Evolutionary conservation across 2,329 filamentous ascomycete genomes (phyloP).

Genomic region (Westerdykella ornata): DNA sequence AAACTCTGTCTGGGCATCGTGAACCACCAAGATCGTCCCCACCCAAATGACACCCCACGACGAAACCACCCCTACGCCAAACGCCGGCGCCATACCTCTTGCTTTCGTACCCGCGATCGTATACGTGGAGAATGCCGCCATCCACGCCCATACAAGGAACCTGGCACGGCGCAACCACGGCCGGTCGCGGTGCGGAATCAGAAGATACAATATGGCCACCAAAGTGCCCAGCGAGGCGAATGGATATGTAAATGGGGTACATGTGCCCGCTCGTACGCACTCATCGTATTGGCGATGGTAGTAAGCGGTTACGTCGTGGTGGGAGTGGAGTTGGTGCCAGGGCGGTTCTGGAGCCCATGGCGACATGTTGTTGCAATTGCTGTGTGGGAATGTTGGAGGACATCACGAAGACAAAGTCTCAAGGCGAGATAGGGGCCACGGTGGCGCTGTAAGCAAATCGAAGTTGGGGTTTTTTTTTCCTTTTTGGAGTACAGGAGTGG

Average conservation of each 20-base stretch:
- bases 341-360: not conserved
- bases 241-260: constrained; percentile 42
- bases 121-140: constrained; percentile 41
- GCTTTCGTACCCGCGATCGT: constrained; percentile 42
- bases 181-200: constrained; percentile 44
- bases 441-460: too few species aligned
- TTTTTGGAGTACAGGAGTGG: too few species aligned
- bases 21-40: constrained; percentile 48
- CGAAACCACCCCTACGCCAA: constrained; percentile 50
- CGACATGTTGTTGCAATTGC: not conserved
- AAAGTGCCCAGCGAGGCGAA: constrained; percentile 36
- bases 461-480: too few species aligned
- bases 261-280: constrained; percentile 36
- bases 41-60: constrained; percentile 52
- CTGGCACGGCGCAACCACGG: constrained; percentile 38
- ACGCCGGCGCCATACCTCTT: constrained; percentile 47
- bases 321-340: constrained; percentile 10
- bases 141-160: constrained; percentile 41
- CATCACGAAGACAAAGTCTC: not conserved
- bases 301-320: constrained; percentile 29
- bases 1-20: constrained; percentile 51
- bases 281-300: constrained; percentile 39
- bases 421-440: not conserved
- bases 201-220: constrained; percentile 44
- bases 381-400: not conserved